Conservation (phyloP, 805 yeast species). For the Saturnispora saitoi region DNA sequence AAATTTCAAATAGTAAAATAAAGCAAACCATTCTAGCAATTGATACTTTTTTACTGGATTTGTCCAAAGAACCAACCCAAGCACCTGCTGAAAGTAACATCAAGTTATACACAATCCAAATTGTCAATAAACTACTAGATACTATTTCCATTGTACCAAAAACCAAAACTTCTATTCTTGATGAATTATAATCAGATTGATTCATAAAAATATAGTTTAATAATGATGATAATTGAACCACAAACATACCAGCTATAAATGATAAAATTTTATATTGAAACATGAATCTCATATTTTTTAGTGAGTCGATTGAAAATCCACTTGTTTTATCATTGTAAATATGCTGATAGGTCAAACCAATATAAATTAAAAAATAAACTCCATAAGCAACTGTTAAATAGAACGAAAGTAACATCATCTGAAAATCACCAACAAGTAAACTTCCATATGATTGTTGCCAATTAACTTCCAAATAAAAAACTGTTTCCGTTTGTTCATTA, state of each 20-base stretch:
- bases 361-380: slow-evolving; percentile 12
- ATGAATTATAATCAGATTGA: slow-evolving; percentile 21
- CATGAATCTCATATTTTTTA: slow-evolving; percentile 16
- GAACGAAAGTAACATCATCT: slow-evolving; percentile 19
- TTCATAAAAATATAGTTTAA: slow-evolving; percentile 18
- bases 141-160: slow-evolving; percentile 17
- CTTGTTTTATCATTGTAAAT: slow-evolving; percentile 15
- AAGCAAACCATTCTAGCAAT: slow-evolving; percentile 17
- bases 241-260: slow-evolving; percentile 15
- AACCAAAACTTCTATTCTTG: slow-evolving; percentile 16
- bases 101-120: slow-evolving; percentile 28
- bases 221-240: slow-evolving; percentile 16
- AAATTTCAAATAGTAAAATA: slow-evolving; percentile 20
- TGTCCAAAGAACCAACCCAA: slow-evolving; percentile 9
- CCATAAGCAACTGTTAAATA: slow-evolving; percentile 19
- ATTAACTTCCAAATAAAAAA: slow-evolving; percentile 7
- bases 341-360: slow-evolving; percentile 13
- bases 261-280: slow-evolving; percentile 24
- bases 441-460: slow-evolving; percentile 29
- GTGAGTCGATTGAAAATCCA: slow-evolving; percentile 15
- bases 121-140: slow-evolving; percentile 20
- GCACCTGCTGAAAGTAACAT: slow-evolving; percentile 26
- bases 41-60: slow-evolving; percentile 8
- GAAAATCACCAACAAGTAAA: slow-evolving; percentile 24
- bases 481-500: not conserved